phyloP scores from a whole-genome alignment of 179 eudicot species.

The Nepenthes alata region DNA sequence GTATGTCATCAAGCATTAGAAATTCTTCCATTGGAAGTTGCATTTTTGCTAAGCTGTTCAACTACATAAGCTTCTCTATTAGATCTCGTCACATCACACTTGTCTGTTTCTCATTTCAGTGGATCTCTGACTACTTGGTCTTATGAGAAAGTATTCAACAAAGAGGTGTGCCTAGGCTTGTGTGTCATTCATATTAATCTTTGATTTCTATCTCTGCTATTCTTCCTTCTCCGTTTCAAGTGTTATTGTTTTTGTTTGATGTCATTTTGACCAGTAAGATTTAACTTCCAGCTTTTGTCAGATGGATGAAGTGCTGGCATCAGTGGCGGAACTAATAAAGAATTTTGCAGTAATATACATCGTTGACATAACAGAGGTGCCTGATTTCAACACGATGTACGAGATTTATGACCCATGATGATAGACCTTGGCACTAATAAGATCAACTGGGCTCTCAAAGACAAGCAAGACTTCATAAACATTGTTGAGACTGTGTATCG shows the following conservation, averaged over 20 bases:
- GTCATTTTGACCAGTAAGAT: not conserved
- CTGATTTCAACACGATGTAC: slow-evolving; percentile 90
- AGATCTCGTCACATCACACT: not conserved
- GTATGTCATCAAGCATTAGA: too few relatives aligned
- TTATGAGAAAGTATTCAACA: not conserved
- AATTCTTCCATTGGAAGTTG: too few relatives aligned
- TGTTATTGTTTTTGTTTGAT: not conserved
- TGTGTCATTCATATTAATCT: not conserved
- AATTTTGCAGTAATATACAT: slow-evolving; percentile 76
- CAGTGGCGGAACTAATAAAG: slow-evolving; percentile 71
- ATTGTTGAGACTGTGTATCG: slow-evolving; percentile 38
- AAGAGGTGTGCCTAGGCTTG: not conserved
- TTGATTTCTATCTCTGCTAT: not conserved
- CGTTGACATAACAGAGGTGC: slow-evolving; percentile 82
- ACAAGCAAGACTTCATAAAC: slow-evolving; percentile 38
- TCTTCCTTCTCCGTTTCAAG: not conserved
- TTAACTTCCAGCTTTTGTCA: slow-evolving; percentile 8
- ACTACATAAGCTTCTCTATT: not conserved
- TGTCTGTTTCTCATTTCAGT: slow-evolving; percentile 5
- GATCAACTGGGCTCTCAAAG: slow-evolving; percentile 37
- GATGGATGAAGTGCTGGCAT: slow-evolving; percentile 89
- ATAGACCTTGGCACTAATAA: slow-evolving; percentile 58
- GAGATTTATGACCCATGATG: slow-evolving; percentile 87
- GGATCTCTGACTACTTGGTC: slow-evolving; percentile 4
- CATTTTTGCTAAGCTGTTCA: too few relatives aligned